A percentile compares a stretch with the other conserved stretches of the same genome.
phyloP scores from a whole-genome alignment of 78 protist species.

The Acrasis kona region DNA sequence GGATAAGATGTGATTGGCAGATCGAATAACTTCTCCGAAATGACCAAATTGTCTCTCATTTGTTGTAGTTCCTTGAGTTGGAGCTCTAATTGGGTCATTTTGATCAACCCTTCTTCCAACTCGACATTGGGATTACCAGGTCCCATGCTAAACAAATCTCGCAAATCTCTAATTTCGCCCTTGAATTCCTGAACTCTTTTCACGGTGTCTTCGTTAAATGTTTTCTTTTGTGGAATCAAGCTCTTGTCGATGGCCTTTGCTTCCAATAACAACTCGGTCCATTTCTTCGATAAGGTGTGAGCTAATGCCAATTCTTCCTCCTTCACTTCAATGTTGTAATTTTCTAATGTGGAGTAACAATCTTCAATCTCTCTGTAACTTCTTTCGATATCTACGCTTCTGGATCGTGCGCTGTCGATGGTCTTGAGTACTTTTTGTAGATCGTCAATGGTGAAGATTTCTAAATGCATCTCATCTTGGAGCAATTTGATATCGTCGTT shows the following conservation, averaged over 20 bases:
- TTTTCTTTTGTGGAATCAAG: slow-evolving; percentile 19
- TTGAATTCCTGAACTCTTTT: slow-evolving; percentile 29
- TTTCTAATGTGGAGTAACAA: slow-evolving; percentile 32
- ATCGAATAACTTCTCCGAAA: slow-evolving; percentile 56
- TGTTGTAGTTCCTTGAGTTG: not conserved
- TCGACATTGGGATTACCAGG: slow-evolving; percentile 30
- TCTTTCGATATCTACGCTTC: slow-evolving; percentile 38
- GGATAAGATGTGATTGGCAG: slow-evolving; percentile 45
- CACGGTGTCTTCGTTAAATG: slow-evolving; percentile 45
- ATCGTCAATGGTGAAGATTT: slow-evolving; percentile 50
- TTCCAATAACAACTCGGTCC: slow-evolving; percentile 8
- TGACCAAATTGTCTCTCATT: slow-evolving; percentile 31
- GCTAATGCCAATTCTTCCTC: slow-evolving; percentile 6
- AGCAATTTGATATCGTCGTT: not conserved
- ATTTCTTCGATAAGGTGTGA: not conserved
- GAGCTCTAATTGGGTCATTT: slow-evolving; percentile 10
- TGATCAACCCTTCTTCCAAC: slow-evolving; percentile 45
- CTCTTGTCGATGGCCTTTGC: slow-evolving; percentile 11
- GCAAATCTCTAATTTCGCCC: slow-evolving; percentile 3
- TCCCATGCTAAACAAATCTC: not conserved
- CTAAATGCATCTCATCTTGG: slow-evolving; percentile 2
- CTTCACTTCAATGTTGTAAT: slow-evolving; percentile 17
- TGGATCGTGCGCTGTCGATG: slow-evolving; percentile 21
- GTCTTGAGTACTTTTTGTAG: slow-evolving; percentile 43
- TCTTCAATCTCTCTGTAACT: slow-evolving; percentile 28